These are phyloP conservation scores for Porcisia deanei DNA, from an alignment of 208 protist species.

Conservation along the genomic window DNA sequence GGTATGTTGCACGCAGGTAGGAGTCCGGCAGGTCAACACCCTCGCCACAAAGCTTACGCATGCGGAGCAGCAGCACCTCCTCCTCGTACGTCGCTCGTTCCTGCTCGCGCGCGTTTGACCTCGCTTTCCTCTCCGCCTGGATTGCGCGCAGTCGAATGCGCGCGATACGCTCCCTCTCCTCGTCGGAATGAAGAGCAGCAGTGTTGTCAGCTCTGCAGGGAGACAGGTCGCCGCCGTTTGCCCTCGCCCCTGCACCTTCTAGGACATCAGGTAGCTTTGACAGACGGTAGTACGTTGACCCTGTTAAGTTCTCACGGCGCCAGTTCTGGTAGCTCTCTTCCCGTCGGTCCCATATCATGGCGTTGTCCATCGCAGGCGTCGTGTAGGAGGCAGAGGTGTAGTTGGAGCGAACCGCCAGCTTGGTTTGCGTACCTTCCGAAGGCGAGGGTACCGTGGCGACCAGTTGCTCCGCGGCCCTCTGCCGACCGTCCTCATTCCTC, in stretches of 20 bases:
- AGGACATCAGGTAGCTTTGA: not conserved
- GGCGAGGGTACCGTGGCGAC: not conserved
- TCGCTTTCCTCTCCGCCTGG: conserved; percentile 28
- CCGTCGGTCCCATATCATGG: conserved; percentile 26
- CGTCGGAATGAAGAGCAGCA: not conserved
- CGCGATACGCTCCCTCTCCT: conserved; percentile 29
- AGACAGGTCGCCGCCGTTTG: not conserved
- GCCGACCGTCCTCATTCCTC: not conserved
- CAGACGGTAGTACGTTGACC: conserved; percentile 26
- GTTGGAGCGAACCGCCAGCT: not conserved
- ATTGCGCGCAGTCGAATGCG: conserved; percentile 33
- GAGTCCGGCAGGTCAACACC: conserved; percentile 46
- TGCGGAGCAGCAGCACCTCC: conserved; percentile 26
- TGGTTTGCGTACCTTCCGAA: not conserved
- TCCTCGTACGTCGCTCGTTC: conserved; percentile 10
- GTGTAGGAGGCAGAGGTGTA: conserved; percentile 34
- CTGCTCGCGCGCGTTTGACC: conserved; percentile 11
- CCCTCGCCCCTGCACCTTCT: not conserved
- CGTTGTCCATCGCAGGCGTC: conserved; percentile 10
- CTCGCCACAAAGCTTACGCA: conserved; percentile 36
- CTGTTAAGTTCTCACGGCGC: conserved; percentile 27
- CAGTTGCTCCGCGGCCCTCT: not conserved
- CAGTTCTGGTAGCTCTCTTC: conserved; percentile 47
- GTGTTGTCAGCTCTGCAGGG: not conserved
- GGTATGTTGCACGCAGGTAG: conserved; percentile 44